These are phyloP conservation scores for Thermothielavioides terrestris DNA, from an alignment of 495 filamentous ascomycete genomes.

Conservation along the genomic window DNA sequence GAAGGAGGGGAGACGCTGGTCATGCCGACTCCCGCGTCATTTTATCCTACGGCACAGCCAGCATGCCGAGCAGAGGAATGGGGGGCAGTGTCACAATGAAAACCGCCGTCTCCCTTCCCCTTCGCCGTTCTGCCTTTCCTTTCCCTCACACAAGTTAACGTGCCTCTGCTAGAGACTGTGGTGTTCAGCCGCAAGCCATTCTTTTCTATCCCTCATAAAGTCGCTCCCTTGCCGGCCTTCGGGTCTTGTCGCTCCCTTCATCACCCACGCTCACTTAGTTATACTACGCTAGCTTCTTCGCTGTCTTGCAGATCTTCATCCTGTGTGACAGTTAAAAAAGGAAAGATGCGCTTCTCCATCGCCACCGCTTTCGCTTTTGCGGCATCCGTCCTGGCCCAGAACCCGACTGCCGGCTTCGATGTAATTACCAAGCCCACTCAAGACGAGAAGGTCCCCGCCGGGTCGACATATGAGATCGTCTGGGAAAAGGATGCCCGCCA, in stretches of 20 bases:
- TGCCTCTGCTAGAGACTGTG: neutral
- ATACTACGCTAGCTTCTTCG: too few species aligned
- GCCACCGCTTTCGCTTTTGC: constrained; percentile 38
- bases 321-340: constrained; percentile 1
- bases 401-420: constrained; percentile 30
- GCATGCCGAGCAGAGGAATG: neutral
- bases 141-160: neutral
- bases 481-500: constrained; percentile 23
- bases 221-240: neutral
- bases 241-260: neutral
- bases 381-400: constrained; percentile 33
- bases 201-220: constrained; percentile 1
- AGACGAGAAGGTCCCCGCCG: constrained; percentile 31
- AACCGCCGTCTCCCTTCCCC: neutral
- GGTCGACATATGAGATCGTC: constrained; percentile 28
- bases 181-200: constrained; percentile 7
- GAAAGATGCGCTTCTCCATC: constrained; percentile 38
- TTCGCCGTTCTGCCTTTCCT: neutral
- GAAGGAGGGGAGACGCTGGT: neutral
- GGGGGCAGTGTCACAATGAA: neutral
- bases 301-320: constrained; percentile 1
- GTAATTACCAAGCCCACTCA: constrained; percentile 28
- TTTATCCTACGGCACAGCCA: constrained; percentile 6
- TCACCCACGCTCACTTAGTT: constrained; percentile 1
- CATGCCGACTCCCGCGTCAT: neutral